Evolutionary conservation across 495 filamentous ascomycete species (phyloP).

Genomic region (Beverwykella pulmonaria): DNA sequence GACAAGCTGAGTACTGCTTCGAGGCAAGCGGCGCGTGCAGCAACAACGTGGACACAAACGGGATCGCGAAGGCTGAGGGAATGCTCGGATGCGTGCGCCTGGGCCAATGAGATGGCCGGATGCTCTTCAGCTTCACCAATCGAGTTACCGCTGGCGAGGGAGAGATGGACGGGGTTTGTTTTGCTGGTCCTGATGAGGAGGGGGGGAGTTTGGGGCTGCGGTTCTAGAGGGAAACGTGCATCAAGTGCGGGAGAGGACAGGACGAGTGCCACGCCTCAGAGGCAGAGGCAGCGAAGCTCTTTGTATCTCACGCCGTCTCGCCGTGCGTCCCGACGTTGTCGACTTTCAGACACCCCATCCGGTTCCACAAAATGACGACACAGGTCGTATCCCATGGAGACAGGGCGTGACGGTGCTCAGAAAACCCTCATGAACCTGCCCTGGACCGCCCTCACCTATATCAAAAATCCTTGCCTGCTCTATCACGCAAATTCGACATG

Average conservation of each 20-base stretch:
- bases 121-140: background rate
- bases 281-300: background rate
- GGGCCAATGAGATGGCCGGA: no score
- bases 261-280: no score
- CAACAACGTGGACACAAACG: no score
- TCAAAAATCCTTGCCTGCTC: conserved; percentile 4
- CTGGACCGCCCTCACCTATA: background rate
- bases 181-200: background rate
- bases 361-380: conserved; percentile 30
- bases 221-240: no score
- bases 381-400: background rate
- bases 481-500: conserved; percentile 3
- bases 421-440: background rate
- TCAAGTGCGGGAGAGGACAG: no score
- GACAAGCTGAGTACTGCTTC: conserved; percentile 12
- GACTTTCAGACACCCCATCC: background rate
- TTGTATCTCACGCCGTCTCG: background rate
- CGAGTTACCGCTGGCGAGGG: conserved; percentile 8
- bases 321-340: conserved; percentile 22
- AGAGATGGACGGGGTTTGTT: background rate
- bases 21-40: conserved; percentile 12
- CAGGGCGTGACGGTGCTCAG: background rate
- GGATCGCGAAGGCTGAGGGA: no score
- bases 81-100: background rate
- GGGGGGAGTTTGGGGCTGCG: background rate